Evolutionary conservation across 805 yeast genomes (phyloP).

Genomic region (Candida morakotiae): DNA sequence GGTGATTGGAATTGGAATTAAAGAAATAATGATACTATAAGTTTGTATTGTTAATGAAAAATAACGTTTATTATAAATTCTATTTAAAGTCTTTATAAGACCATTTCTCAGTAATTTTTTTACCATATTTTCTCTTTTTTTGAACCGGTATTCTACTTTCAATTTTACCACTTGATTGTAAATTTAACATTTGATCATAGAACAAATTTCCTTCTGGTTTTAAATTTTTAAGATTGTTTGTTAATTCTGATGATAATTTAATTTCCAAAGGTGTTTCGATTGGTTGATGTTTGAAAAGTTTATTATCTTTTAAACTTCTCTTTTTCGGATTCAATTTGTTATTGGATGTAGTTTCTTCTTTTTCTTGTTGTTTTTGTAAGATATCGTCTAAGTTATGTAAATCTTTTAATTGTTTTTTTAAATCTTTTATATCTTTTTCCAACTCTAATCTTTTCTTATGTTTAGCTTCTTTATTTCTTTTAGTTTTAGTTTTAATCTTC

Average conservation of each 20-base stretch:
- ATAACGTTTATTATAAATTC: constrained; percentile 1
- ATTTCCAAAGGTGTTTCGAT: constrained; percentile 56
- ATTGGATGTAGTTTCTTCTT: constrained; percentile 27
- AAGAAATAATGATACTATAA: too few relatives aligned
- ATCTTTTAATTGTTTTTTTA: constrained; percentile 60
- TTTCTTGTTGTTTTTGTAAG: constrained; percentile 19
- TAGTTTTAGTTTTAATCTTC: constrained; percentile 72
- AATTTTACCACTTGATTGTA: constrained; percentile 82
- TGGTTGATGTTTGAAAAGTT: constrained; percentile 41
- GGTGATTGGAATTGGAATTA: constrained; percentile 38
- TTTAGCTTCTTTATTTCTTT: constrained; percentile 67
- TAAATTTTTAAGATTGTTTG: constrained; percentile 76
- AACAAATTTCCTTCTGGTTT: constrained; percentile 88
- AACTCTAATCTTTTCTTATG: constrained; percentile 57
- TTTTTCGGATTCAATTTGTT: constrained; percentile 13
- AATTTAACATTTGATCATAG: constrained; percentile 72
- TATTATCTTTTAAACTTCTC: constrained; percentile 19
- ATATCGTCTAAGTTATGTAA: constrained; percentile 39
- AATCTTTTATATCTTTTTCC: constrained; percentile 50
- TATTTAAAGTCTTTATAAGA: constrained; percentile 83
- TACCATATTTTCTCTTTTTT: constrained; percentile 63
- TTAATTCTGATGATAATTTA: constrained; percentile 83
- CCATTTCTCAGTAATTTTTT: constrained; percentile 87
- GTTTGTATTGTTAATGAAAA: background rate
- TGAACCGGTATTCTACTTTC: constrained; percentile 76